These are phyloP conservation scores for Styphnolobium japonicum DNA, from an alignment of 306 rosid genomes.

Conservation along the genomic window DNA sequence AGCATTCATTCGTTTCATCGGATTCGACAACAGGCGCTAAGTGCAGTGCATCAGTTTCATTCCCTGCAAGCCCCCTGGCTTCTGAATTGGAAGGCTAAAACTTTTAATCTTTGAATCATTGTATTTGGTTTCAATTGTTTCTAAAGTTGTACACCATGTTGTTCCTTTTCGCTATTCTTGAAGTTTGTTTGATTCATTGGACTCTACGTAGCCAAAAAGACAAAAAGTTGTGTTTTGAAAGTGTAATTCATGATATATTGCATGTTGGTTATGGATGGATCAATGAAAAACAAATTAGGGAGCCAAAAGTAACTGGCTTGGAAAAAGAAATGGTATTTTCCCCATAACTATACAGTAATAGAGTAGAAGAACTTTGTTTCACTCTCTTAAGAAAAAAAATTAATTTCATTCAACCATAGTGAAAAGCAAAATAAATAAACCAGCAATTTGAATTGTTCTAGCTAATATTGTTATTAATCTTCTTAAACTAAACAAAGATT, in stretches of 20 bases:
- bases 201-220: not conserved
- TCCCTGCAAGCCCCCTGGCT: slow-evolving; percentile 38
- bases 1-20: slow-evolving; percentile 50
- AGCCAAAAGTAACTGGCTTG: too few species aligned
- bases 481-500: not conserved
- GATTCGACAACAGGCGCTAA: slow-evolving; percentile 59
- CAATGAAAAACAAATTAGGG: not conserved
- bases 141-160: not conserved
- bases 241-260: not conserved
- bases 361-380: too few species aligned
- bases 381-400: not conserved
- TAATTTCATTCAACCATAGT: not conserved
- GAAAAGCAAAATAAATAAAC: not conserved
- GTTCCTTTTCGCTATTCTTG: not conserved
- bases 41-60: slow-evolving; percentile 66
- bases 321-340: too few species aligned
- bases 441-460: not conserved
- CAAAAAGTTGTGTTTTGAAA: not conserved
- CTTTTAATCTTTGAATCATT: not conserved
- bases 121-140: not conserved
- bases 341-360: too few species aligned
- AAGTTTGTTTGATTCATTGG: not conserved
- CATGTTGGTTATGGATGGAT: not conserved
- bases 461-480: not conserved
- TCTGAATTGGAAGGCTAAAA: not conserved